Evolutionary conservation across 2,329 filamentous ascomycete genomes (phyloP).

Genomic region (Aspergillus sp.): DNA sequence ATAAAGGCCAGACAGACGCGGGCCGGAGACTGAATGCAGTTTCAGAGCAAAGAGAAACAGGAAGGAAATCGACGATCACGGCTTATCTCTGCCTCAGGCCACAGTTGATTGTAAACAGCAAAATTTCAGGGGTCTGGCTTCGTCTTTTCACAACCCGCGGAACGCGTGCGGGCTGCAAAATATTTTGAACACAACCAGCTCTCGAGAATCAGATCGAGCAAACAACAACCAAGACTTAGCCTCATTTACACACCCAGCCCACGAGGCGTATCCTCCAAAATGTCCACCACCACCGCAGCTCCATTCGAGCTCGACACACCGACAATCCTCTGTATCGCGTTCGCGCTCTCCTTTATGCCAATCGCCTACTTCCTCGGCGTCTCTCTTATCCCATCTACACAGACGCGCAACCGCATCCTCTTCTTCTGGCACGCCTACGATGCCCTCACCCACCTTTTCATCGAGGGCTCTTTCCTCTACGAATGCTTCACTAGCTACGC

Average conservation of each 20-base stretch:
- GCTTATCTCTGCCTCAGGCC: neutral
- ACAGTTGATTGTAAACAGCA: neutral
- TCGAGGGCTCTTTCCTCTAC: constrained; percentile 90
- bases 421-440: constrained; percentile 97
- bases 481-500: constrained; percentile 81
- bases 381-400: constrained; percentile 52
- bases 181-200: neutral
- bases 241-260: neutral
- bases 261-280: neutral
- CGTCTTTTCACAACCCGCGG: neutral
- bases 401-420: constrained; percentile 66
- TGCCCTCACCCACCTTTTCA: constrained; percentile 83
- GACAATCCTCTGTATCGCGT: constrained; percentile 56
- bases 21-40: neutral
- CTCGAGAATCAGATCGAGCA: neutral
- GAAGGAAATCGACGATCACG: neutral
- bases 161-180: neutral
- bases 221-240: neutral
- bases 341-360: constrained; percentile 55
- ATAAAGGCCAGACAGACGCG: neutral
- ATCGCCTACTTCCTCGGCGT: constrained; percentile 53
- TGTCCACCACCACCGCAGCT: constrained; percentile 20
- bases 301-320: constrained; percentile 42
- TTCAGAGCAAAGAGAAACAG: neutral
- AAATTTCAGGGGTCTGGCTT: neutral